Percentiles rank a stretch among this genome's conserved stretches.
phyloP scores from a whole-genome alignment of 768 basidiomycete genomes.

The Leucocoprinus sp. region DNA sequence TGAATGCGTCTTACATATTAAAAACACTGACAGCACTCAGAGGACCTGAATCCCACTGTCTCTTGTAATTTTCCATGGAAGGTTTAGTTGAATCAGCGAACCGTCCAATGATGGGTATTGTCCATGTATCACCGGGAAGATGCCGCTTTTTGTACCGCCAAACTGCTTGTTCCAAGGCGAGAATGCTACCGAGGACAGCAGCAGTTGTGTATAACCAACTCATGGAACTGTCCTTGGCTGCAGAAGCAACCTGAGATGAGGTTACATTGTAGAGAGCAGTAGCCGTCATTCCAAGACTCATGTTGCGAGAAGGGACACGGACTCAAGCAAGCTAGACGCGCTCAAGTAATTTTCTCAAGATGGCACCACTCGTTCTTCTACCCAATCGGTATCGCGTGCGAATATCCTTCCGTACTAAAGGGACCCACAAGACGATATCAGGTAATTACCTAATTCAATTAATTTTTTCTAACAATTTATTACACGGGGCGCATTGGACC shows the following conservation, averaged over 20 bases:
- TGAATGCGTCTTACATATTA: slow-evolving; percentile 68
- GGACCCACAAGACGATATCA: background rate
- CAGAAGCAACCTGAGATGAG: slow-evolving; percentile 36
- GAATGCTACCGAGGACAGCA: slow-evolving; percentile 63
- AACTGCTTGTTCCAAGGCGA: slow-evolving; percentile 79
- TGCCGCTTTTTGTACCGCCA: slow-evolving; percentile 86
- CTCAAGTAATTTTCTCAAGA: slow-evolving; percentile 16
- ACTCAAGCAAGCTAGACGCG: background rate
- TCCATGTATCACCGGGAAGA: slow-evolving; percentile 85
- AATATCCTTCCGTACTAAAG: background rate
- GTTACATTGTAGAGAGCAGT: slow-evolving; percentile 40
- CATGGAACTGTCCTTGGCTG: slow-evolving; percentile 24
- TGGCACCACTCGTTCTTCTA: slow-evolving; percentile 27
- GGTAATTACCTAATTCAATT: too few species aligned
- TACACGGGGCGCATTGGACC: too few species aligned
- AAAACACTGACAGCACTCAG: slow-evolving; percentile 91
- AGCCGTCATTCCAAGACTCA: slow-evolving; percentile 22
- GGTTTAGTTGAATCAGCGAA: slow-evolving; percentile 90
- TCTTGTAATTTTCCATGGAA: slow-evolving; percentile 85
- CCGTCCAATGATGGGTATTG: slow-evolving; percentile 96
- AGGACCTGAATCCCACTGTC: slow-evolving; percentile 85
- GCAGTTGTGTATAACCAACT: slow-evolving; percentile 65
- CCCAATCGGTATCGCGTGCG: slow-evolving; percentile 29
- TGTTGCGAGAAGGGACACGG: slow-evolving; percentile 17
- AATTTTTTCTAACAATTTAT: too few species aligned